These are phyloP conservation scores for Lineolata rhizophorae DNA, from an alignment of 495 filamentous ascomycete genomes.

Conservation along the genomic window DNA sequence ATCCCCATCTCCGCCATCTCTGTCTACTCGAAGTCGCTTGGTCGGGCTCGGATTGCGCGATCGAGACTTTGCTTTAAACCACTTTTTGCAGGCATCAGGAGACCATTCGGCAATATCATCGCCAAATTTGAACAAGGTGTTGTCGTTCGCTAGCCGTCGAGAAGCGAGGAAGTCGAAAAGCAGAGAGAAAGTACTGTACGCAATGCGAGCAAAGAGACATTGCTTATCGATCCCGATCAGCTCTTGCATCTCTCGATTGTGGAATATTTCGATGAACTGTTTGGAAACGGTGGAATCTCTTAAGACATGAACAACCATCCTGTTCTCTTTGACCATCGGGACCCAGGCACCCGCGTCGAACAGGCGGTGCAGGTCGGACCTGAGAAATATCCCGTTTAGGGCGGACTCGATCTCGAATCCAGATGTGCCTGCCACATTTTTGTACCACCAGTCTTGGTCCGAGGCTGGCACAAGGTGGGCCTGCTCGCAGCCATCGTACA, in stretches of 20 bases:
- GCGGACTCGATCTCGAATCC: background rate
- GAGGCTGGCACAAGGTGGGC: background rate
- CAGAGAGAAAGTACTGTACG: background rate
- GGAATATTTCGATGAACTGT: background rate
- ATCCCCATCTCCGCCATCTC: background rate
- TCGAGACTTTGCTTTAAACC: background rate
- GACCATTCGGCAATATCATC: background rate
- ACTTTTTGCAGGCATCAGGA: background rate
- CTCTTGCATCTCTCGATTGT: background rate
- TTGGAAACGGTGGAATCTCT: background rate
- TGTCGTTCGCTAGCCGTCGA: background rate
- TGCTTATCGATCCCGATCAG: background rate
- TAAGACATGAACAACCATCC: background rate
- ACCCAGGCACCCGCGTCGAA: background rate
- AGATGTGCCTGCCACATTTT: background rate
- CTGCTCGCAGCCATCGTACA: background rate
- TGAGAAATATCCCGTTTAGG: background rate
- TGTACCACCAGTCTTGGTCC: background rate
- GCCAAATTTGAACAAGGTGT: background rate
- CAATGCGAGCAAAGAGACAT: background rate
- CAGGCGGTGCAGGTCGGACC: background rate
- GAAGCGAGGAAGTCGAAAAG: background rate
- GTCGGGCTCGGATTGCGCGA: background rate
- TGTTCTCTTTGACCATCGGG: background rate
- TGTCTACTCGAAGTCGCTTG: background rate